phyloP scores from a whole-genome alignment of 164 flowering plant species.

The Berberis vulgaris region DNA sequence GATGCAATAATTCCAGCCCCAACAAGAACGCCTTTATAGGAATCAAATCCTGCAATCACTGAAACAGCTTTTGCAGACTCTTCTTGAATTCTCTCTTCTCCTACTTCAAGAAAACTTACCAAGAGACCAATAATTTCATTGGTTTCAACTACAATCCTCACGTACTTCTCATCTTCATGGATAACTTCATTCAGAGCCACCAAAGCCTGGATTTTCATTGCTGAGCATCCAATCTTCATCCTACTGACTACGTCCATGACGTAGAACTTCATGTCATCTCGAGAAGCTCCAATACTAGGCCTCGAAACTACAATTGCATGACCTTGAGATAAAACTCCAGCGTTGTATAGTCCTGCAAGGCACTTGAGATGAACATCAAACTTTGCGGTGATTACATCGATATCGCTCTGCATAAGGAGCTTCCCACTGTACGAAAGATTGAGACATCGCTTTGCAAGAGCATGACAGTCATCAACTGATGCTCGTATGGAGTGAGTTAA shows the following conservation, averaged over 20 bases:
- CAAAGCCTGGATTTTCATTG: constrained; percentile 64
- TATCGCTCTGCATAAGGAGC: constrained; percentile 91
- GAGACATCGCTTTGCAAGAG: constrained; percentile 52
- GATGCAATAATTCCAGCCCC: constrained; percentile 60
- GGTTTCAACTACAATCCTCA: constrained; percentile 39
- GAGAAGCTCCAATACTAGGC: constrained; percentile 46
- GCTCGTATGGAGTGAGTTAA: constrained; percentile 21
- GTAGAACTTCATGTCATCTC: constrained; percentile 69
- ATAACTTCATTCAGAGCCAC: constrained; percentile 30
- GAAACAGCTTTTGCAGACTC: constrained; percentile 36
- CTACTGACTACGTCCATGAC: constrained; percentile 57
- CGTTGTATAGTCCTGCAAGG: constrained; percentile 38
- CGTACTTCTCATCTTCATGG: constrained; percentile 60
- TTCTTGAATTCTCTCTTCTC: constrained; percentile 45
- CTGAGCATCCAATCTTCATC: constrained; percentile 55
- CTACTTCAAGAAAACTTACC: constrained; percentile 43
- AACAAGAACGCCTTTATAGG: constrained; percentile 29
- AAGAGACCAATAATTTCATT: constrained; percentile 32
- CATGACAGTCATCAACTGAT: constrained; percentile 36
- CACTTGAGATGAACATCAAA: constrained; percentile 40
- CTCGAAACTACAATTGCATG: constrained; percentile 65
- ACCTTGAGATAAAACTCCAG: constrained; percentile 38
- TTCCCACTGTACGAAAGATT: constrained; percentile 71
- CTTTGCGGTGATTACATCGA: constrained; percentile 44
- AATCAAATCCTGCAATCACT: constrained; percentile 40